A percentile compares a stretch with the other conserved stretches of the same genome.
Conservation (phyloP, 2,329 filamentous ascomycete species). For the Talaromyces sp. region DNA sequence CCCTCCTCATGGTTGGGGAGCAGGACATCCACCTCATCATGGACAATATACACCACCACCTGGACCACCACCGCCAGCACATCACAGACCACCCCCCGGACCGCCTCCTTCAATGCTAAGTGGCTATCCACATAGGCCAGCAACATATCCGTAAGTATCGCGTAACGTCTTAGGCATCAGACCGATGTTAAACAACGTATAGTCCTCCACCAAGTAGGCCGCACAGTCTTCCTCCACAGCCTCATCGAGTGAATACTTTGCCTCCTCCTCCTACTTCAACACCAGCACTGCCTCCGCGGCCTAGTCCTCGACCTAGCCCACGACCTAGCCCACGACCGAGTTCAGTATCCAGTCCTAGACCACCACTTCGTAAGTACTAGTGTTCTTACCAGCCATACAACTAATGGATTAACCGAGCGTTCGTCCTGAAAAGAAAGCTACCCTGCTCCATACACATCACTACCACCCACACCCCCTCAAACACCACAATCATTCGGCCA, state of each 20-base stretch:
- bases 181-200: background rate
- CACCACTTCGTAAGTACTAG: slow-evolving; percentile 8
- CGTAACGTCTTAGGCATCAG: background rate
- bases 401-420: background rate
- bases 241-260: slow-evolving; percentile 6
- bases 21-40: slow-evolving; percentile 6
- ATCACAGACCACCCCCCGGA: slow-evolving; percentile 1
- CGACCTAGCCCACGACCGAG: background rate
- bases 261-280: slow-evolving; percentile 10
- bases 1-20: slow-evolving; percentile 13
- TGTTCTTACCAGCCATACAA: background rate
- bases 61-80: slow-evolving; percentile 3
- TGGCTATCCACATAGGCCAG: slow-evolving; percentile 10
- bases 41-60: slow-evolving; percentile 12
- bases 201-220: slow-evolving; percentile 11
- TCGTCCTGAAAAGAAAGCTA: slow-evolving; percentile 9
- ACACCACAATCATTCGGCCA: slow-evolving; percentile 69
- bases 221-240: slow-evolving; percentile 15
- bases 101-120: slow-evolving; percentile 4
- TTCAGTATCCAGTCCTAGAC: background rate
- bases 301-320: slow-evolving; percentile 13
- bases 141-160: slow-evolving; percentile 19
- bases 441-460: slow-evolving; percentile 6
- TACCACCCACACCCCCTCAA: slow-evolving; percentile 36
- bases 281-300: slow-evolving; percentile 14